Evolutionary conservation across 805 yeast genomes (phyloP), one percentile per base, ranked within the genome.

Genomic region (Yamadazyma kitorensis): DNA sequence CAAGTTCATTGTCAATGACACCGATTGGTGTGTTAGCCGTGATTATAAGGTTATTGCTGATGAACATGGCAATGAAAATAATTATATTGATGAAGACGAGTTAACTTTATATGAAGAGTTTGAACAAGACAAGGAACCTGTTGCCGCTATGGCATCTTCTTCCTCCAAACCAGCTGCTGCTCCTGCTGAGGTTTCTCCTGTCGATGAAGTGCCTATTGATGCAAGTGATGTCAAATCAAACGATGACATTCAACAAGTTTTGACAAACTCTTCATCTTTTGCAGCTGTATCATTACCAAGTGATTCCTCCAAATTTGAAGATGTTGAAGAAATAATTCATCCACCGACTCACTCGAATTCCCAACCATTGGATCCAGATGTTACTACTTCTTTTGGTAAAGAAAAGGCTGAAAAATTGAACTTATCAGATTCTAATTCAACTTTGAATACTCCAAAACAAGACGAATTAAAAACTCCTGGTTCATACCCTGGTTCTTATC

Each of bases 1-100:
- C 43, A 67, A 67, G 46, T 67, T 67, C 32, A 51, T 66, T 4
- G 44, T 65, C 12, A 53, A 64, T 41, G 66, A 49, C 15, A 44
- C 41, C 14, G 47, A 48, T 17, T 67, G 73, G 73, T 33, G 36
- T 11, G 44, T 55, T 9, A 44, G 45, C 17, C 42, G 39, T n/a
- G 33, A 47, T 4, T 60, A 57, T 40, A 41, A 47, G 20, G 41
- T 44, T 17, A 55, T 47, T 32, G 31, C 42, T 14, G 70, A 66
- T 37, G 63, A 54, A 30, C 47, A 47, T 27, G 71, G 70, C 4
- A 61, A 54, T 33, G 54, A 41, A 17, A 66, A 66, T 47, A 66
- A 66, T 43, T 46, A 44, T 29, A 48, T 64, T 16, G 50, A 45
- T 15, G 59, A 54, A 1, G 52, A 43, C 13, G 61, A 59, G 15